Conservation (phyloP, 805 yeast species). For the Barnettozyma botsteinii region DNA sequence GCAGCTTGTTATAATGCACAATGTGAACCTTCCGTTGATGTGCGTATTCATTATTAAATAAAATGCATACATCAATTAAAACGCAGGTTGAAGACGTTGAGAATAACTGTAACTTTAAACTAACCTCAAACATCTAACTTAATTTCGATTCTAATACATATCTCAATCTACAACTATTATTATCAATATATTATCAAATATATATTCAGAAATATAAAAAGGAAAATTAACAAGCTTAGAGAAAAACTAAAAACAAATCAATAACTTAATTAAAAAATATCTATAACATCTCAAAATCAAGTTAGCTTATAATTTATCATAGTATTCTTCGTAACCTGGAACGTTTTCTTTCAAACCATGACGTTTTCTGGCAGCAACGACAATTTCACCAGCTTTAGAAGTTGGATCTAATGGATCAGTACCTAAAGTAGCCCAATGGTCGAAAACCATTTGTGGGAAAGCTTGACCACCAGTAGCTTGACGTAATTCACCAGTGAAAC, state of each 20-base stretch:
- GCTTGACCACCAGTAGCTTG: constrained; percentile 99
- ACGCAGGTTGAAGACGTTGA: too few species aligned
- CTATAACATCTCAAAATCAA: not conserved
- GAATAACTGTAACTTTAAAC: too few species aligned
- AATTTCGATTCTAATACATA: too few species aligned
- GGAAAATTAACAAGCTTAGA: constrained; percentile 3
- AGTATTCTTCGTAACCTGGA: constrained; percentile 99
- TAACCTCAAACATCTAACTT: too few species aligned
- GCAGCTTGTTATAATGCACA: too few species aligned
- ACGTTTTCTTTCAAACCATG: constrained; percentile 95
- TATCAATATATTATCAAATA: constrained; percentile 5
- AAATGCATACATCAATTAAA: too few species aligned
- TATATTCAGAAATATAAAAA: constrained; percentile 2
- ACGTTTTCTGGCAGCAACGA: constrained; percentile 77
- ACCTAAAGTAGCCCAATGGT: constrained; percentile 89
- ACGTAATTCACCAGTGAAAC: constrained; percentile 99
- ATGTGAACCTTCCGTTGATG: too few species aligned
- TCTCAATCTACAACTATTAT: too few species aligned
- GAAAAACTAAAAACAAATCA: constrained; percentile 3
- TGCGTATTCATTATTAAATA: too few species aligned
- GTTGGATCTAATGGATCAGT: constrained; percentile 93
- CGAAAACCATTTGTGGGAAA: constrained; percentile 99
- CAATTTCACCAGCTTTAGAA: constrained; percentile 63
- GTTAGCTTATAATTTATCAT: constrained; percentile 70
- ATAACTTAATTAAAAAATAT: not conserved